Base-by-base conservation (phyloP, 169 alveolate genomes). In the Plasmodium inui region DNA sequence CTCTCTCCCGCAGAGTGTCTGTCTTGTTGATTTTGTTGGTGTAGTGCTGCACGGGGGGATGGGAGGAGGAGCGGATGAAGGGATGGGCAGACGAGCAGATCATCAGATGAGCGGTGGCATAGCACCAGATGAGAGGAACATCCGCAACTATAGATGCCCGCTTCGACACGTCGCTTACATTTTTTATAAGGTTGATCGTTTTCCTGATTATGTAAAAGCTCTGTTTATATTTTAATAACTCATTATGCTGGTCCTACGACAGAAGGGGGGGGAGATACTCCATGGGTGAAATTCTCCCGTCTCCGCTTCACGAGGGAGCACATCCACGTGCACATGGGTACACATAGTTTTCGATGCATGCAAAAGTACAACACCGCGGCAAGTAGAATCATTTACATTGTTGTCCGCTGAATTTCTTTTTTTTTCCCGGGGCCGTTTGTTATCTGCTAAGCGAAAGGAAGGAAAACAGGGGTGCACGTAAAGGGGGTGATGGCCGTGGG, bases 161-260 rank as follows among this genome's bases (percentile, higher is more conserved):
- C 39, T 32, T 32, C 67, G n/a, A 9, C n/a, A 22, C 19, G 30
- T 0, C 19, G 34, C 37, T 88, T 88, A 88, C 93, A 78, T 88
- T 74, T 78, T 88, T 88, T 76, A 88, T 39, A 76, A 88, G 78
- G 44, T 78, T 88, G 79, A 88, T 53, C 6, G 93, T 55, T 79
- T 88, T 88, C 82, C 67, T 74, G 73, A 88, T 88, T 88, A 88
- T 76, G 70, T 88, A 88, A 26, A 88, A 88, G 57, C 93, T 88
- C 70, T 78, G 86, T 17, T 88, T 88, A 88, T 88, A 88, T 78
- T 88, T 88, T 53, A 28, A 72, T 34, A 88, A 19, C 46, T 88
- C 93, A 57, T 88, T 57, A 67, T 83, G 32, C 50, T 22, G 9
- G 37, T 73, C 84, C 84, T 84, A 46, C 73, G 76, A 2, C 2